A percentile compares a stretch with the other conserved stretches of the same genome.
Evolutionary conservation across 495 filamentous ascomycete species (phyloP).

Genomic region (Jackrogersella minutella): DNA sequence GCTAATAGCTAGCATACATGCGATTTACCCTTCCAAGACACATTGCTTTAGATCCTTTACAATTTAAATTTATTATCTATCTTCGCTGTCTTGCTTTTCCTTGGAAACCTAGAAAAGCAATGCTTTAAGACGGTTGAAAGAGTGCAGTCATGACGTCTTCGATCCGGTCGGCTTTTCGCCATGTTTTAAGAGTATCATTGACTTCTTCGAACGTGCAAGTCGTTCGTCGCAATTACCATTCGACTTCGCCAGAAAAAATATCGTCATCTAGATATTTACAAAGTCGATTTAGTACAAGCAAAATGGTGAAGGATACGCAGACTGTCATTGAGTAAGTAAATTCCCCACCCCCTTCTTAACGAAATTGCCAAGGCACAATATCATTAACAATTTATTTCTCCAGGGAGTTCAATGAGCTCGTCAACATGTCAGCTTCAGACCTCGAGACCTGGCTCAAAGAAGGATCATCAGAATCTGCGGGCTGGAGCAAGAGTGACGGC

Average conservation of each 20-base stretch:
- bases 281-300: conserved; percentile 24
- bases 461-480: conserved; percentile 61
- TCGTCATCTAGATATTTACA: no score
- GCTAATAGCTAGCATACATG: no score
- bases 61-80: neutral
- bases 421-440: conserved; percentile 71
- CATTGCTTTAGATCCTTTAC: no score
- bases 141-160: conserved; percentile 39
- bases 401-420: conserved; percentile 72
- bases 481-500: conserved; percentile 66
- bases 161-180: conserved; percentile 13
- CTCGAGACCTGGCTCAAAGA: conserved; percentile 68
- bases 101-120: conserved; percentile 7
- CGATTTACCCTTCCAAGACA: no score
- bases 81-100: no score
- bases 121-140: neutral
- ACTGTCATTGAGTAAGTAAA: conserved; percentile 62
- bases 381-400: neutral
- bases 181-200: neutral
- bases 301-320: conserved; percentile 65
- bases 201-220: neutral
- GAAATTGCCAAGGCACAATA: neutral
- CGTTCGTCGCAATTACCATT: neutral
- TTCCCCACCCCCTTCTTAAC: no score
- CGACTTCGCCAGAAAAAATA: neutral